Base-by-base conservation (phyloP, 805 yeast genomes). In the Lipomyces oligophaga region DNA sequence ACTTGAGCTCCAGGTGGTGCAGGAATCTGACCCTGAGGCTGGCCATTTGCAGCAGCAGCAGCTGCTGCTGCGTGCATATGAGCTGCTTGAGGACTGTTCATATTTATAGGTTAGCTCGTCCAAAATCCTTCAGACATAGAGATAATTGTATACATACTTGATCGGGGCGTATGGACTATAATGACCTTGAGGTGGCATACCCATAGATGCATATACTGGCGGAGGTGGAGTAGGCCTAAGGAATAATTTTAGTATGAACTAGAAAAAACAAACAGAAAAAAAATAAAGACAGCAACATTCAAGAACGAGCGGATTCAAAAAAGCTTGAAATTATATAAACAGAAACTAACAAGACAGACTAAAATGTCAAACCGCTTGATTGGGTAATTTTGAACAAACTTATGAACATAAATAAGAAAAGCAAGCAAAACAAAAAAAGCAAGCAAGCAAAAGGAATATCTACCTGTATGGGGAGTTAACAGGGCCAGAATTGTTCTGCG, bases 131-230 rank as follows among this genome's bases (percentile, higher is more conserved):
- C 35, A 40, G 28, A 24, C 27, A 32, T 24, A 45, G 38, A 37
- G 38, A 34, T 30, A 35, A 26, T 21, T 45, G 34, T 21, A 30
- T 27, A 43, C 52, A 48, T 52, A 52, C 56, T 52, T 52, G 38
- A 65, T 47, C 21, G 68, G 66, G 11, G 64, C 63, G 49, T 60
- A 65, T 21, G 68, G 65, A 33, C 67, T 59, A 50, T 60, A 65
- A 26, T 58, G 66, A 44, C 60, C 58, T 42, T 60, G 63, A 19
- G 65, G 58, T 28, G 65, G 63, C 43, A 64, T 41, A 21, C 61
- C 65, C 57, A 62, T 52, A 24, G 65, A 65, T 13, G 64, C 65
- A 52, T 63, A 62, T 33, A 60, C 58, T 34, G 62, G 59, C 31
- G 68, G 66, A 36, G 66, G 64, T 37, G 64, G 63, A 20, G 64